These are phyloP conservation scores for Nelumbo lutea DNA, from an alignment of 164 flowering plant species.

Conservation along the genomic window DNA sequence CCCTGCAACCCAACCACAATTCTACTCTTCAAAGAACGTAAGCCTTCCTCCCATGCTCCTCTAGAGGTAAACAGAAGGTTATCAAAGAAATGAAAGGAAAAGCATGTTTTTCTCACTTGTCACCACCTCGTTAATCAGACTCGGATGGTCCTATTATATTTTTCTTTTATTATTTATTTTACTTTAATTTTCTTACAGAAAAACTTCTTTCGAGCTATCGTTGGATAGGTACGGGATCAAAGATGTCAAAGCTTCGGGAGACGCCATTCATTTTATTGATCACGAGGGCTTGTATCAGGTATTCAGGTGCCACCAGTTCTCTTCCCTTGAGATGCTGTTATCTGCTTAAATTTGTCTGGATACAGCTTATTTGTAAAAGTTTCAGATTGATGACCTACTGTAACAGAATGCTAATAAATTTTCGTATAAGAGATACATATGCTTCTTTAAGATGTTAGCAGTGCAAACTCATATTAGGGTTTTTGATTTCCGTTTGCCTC, in stretches of 20 bases:
- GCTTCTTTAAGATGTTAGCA: background rate
- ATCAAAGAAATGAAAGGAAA: background rate
- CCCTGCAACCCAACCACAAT: slow-evolving; percentile 41
- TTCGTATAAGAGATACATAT: background rate
- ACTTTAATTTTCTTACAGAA: slow-evolving; percentile 27
- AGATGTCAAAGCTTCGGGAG: slow-evolving; percentile 46
- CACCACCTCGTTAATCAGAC: background rate
- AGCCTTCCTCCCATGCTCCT: slow-evolving; percentile 6
- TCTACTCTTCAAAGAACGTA: slow-evolving; percentile 32
- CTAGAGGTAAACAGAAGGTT: background rate
- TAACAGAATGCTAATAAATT: background rate
- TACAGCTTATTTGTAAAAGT: background rate
- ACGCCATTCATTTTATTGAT: slow-evolving; percentile 46
- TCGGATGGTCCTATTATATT: background rate
- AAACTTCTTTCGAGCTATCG: slow-evolving; percentile 45
- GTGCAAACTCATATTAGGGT: background rate
- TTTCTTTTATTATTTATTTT: background rate
- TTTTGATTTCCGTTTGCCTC: background rate
- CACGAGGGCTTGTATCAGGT: slow-evolving; percentile 44
- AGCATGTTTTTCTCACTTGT: no score
- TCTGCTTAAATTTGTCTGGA: background rate
- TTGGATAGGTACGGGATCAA: slow-evolving; percentile 57
- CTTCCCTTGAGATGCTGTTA: background rate
- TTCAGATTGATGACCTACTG: background rate
- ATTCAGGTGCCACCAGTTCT: slow-evolving; percentile 1